phyloP scores from a whole-genome alignment of 2,329 filamentous ascomycete genomes.

The Beauveria sp. region DNA sequence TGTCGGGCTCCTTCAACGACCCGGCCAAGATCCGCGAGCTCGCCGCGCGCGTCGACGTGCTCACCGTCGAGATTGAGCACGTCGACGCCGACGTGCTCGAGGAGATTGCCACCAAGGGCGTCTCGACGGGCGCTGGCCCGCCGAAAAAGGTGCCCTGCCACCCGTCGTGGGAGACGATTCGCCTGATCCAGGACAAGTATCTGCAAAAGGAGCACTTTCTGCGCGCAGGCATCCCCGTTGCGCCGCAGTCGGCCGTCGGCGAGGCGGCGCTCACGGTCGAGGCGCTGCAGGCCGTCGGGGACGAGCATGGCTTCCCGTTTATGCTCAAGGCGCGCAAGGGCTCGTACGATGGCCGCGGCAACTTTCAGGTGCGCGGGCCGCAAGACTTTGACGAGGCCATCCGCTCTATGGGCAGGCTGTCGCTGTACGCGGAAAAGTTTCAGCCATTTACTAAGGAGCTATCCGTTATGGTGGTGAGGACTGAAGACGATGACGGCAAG shows the following conservation, averaged over 20 bases:
- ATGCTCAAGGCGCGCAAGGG: slow-evolving; percentile 90
- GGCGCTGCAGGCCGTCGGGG: slow-evolving; percentile 56
- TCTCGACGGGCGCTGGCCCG: slow-evolving; percentile 39
- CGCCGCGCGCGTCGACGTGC: slow-evolving; percentile 67
- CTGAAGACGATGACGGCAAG: slow-evolving; percentile 55
- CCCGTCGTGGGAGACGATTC: slow-evolving; percentile 78
- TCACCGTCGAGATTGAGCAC: slow-evolving; percentile 95
- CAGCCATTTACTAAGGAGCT: slow-evolving; percentile 79
- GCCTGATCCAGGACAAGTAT: slow-evolving; percentile 90
- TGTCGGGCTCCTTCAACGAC: slow-evolving; percentile 85
- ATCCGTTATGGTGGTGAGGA: slow-evolving; percentile 91
- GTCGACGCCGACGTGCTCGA: slow-evolving; percentile 85
- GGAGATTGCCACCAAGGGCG: slow-evolving; percentile 62
- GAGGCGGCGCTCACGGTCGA: slow-evolving; percentile 45
- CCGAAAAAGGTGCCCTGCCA: slow-evolving; percentile 55
- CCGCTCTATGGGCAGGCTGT: slow-evolving; percentile 58
- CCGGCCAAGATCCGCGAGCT: slow-evolving; percentile 69
- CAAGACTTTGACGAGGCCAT: slow-evolving; percentile 55
- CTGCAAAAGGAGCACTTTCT: slow-evolving; percentile 76
- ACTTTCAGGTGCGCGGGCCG: slow-evolving; percentile 41
- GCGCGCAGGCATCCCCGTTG: slow-evolving; percentile 61
- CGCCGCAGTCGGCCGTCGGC: slow-evolving; percentile 58
- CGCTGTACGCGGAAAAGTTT: slow-evolving; percentile 86
- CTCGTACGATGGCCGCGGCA: slow-evolving; percentile 83
- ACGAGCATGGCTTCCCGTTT: slow-evolving; percentile 68